Conservation (phyloP, 73 alveolate species). For the Paramecium sonneborni region DNA sequence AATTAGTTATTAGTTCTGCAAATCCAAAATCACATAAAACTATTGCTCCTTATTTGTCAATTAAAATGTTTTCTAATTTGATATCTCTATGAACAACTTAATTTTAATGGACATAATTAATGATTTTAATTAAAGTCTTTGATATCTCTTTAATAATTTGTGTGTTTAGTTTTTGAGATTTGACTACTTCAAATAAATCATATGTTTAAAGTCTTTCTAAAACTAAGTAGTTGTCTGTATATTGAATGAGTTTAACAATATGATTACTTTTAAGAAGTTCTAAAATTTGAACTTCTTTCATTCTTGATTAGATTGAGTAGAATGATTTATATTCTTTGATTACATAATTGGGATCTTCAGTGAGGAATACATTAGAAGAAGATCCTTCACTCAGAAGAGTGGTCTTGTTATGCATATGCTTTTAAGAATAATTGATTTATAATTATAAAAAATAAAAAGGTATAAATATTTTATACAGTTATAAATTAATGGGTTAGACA, state of each 20-base stretch:
- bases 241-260: neutral
- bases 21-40: constrained; percentile 45
- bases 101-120: neutral
- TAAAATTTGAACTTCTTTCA: constrained; percentile 30
- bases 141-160: neutral
- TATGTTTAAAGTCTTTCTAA: neutral
- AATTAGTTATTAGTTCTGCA: neutral
- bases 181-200: neutral
- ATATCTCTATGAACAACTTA: constrained; percentile 1
- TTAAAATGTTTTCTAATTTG: constrained; percentile 6
- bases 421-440: constrained; percentile 36
- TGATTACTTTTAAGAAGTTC: constrained; percentile 7
- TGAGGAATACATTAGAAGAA: neutral
- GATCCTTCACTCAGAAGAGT: constrained; percentile 36
- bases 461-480: neutral
- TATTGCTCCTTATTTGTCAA: neutral
- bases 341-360: constrained; percentile 6
- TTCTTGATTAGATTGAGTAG: neutral
- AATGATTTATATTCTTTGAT: constrained; percentile 4
- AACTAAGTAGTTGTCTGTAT: constrained; percentile 30
- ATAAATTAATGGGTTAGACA: neutral
- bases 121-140: neutral
- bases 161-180: neutral
- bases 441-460: neutral
- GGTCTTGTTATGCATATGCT: constrained; percentile 6